A percentile compares a stretch with the other conserved stretches of the same genome.
These are phyloP conservation scores for Cladosporium halotolerans DNA, from an alignment of 2,329 filamentous ascomycete species.

Conservation along the genomic window DNA sequence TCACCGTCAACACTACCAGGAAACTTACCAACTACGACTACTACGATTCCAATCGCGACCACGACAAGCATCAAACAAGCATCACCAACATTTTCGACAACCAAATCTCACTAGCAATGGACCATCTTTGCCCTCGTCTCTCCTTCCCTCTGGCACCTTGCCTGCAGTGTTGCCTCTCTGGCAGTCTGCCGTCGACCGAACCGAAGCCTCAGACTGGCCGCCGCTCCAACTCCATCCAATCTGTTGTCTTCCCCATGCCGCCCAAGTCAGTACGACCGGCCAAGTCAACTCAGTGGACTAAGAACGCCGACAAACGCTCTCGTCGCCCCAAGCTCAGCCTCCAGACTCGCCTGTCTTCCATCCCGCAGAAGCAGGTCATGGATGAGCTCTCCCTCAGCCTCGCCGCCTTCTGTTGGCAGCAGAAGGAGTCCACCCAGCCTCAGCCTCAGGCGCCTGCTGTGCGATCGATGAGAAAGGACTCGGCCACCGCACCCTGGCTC, in stretches of 20 bases:
- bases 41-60: not conserved
- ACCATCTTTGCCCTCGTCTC: conserved; percentile 27
- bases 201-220: not conserved
- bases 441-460: not conserved
- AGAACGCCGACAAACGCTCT: conserved; percentile 1
- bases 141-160: conserved; percentile 25
- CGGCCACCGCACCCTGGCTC: conserved; percentile 8
- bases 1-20: not conserved
- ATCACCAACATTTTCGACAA: not conserved
- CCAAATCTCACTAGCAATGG: not conserved
- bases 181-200: not conserved
- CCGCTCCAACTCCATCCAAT: conserved; percentile 4
- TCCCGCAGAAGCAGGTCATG: conserved; percentile 8
- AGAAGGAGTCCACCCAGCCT: not conserved
- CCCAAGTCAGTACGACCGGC: conserved; percentile 1
- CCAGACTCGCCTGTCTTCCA: conserved; percentile 3
- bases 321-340: conserved; percentile 7
- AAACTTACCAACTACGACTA: not conserved
- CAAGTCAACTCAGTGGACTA: not conserved
- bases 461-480: conserved; percentile 7
- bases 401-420: not conserved
- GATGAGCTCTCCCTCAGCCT: not conserved
- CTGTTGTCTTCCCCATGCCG: conserved; percentile 3
- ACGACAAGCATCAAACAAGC: not conserved
- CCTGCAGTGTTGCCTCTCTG: conserved; percentile 24